Percentiles rank a stretch among this genome's conserved stretches.
These are phyloP conservation scores for Cadophora sp. DNA, from an alignment of 2,329 filamentous ascomycete genomes.

Conservation along the genomic window DNA sequence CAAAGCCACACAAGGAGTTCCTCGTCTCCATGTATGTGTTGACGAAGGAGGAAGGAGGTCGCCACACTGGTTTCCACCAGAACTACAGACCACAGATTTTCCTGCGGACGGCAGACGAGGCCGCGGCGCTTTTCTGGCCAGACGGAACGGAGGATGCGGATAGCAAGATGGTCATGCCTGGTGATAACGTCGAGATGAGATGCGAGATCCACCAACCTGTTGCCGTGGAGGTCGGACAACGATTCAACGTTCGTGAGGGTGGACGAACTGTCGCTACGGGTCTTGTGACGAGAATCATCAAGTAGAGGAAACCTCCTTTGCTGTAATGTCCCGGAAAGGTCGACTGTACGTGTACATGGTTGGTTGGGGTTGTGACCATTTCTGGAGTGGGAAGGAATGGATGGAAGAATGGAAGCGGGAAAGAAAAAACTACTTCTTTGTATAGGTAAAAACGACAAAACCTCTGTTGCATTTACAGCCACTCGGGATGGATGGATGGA, in stretches of 20 bases:
- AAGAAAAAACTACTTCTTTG: slow-evolving; percentile 27
- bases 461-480: slow-evolving; percentile 32
- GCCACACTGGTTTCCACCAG: slow-evolving; percentile 92
- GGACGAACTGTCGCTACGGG: slow-evolving; percentile 88
- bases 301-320: slow-evolving; percentile 42
- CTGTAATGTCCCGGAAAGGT: slow-evolving; percentile 16
- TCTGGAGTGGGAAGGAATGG: background rate
- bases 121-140: slow-evolving; percentile 82
- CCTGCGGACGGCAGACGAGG: slow-evolving; percentile 88
- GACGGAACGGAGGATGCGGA: slow-evolving; percentile 77
- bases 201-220: slow-evolving; percentile 84
- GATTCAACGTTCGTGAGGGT: slow-evolving; percentile 98
- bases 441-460: slow-evolving; percentile 28
- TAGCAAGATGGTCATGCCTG: slow-evolving; percentile 91
- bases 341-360: too few relatives aligned
- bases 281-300: slow-evolving; percentile 75
- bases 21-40: slow-evolving; percentile 96
- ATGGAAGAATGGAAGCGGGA: slow-evolving; percentile 17
- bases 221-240: slow-evolving; percentile 88
- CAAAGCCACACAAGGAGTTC: slow-evolving; percentile 91
- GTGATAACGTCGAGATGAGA: slow-evolving; percentile 98
- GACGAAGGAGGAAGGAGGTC: slow-evolving; percentile 96
- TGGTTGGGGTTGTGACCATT: background rate
- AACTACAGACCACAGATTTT: slow-evolving; percentile 98
- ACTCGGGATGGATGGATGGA: slow-evolving; percentile 25